A percentile compares a stretch with the other conserved stretches of the same genome.
These are phyloP conservation scores for Trypanosoma conorhini DNA, from an alignment of 208 protist genomes.

Conservation along the genomic window DNA sequence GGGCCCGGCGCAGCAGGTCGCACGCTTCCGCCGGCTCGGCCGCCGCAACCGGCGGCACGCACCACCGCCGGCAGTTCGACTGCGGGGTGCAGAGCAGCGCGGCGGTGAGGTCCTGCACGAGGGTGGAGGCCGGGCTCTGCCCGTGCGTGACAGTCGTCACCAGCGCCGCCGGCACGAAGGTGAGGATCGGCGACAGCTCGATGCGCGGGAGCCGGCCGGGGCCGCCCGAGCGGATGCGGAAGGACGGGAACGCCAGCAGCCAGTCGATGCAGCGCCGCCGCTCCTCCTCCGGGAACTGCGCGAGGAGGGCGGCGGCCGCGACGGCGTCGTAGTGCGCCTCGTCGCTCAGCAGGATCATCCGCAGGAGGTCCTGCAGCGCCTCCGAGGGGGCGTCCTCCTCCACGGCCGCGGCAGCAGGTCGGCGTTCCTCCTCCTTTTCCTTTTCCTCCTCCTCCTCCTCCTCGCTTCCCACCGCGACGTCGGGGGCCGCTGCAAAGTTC, in stretches of 20 bases:
- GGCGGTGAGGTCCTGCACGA: conserved; percentile 34
- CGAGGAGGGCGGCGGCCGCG: conserved; percentile 47
- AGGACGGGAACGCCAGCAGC: conserved; percentile 47
- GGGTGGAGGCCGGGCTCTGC: conserved; percentile 37
- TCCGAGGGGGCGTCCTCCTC: conserved; percentile 26
- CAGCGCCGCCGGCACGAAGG: conserved; percentile 28
- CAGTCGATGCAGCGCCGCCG: conserved; percentile 32
- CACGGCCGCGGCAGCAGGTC: too few relatives aligned
- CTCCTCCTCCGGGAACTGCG: conserved; percentile 34
- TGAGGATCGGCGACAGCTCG: conserved; percentile 30
- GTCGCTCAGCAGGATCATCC: conserved; percentile 83
- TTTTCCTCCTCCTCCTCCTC: background rate
- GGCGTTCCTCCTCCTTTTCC: background rate
- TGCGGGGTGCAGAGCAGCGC: conserved; percentile 13
- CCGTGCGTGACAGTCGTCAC: conserved; percentile 21
- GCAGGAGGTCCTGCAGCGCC: conserved; percentile 54
- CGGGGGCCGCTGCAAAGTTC: conserved; percentile 5
- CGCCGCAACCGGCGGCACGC: conserved; percentile 13
- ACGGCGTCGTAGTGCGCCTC: conserved; percentile 68
- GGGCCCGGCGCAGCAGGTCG: conserved; percentile 7
- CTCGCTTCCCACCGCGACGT: background rate
- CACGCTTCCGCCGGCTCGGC: conserved; percentile 15
- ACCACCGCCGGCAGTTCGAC: conserved; percentile 5
- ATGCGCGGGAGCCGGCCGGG: conserved; percentile 34
- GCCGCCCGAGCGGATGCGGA: conserved; percentile 25